Evolutionary conservation across 2,329 filamentous ascomycete genomes (phyloP).

Genomic region (Trichoderma harzianum): DNA sequence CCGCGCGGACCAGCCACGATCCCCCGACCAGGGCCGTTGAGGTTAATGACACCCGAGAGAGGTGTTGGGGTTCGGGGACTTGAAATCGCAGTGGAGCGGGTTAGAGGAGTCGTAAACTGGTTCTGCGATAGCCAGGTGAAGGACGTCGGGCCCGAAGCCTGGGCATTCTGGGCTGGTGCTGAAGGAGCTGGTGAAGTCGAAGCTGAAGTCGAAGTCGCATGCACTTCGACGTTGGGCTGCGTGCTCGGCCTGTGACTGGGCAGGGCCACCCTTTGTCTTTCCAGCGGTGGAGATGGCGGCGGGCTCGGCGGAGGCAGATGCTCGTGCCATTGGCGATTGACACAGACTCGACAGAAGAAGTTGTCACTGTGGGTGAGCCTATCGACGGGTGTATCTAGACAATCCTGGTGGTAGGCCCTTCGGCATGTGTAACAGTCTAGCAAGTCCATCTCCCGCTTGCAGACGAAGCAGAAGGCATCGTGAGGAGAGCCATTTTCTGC

Average conservation of each 20-base stretch:
- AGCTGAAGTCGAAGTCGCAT: neutral
- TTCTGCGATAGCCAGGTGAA: slow-evolving; percentile 12
- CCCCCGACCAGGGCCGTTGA: neutral
- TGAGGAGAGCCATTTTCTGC: slow-evolving; percentile 10
- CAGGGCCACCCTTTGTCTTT: slow-evolving; percentile 6
- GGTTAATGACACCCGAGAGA: neutral
- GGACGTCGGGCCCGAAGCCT: neutral
- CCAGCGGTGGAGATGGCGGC: slow-evolving; percentile 9
- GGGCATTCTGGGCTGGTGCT: neutral
- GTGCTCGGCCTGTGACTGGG: slow-evolving; percentile 7
- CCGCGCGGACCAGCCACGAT: neutral
- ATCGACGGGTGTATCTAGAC: neutral
- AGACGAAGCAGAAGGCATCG: neutral
- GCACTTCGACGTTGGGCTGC: neutral
- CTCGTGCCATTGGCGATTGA: slow-evolving; percentile 14
- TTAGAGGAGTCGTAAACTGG: neutral
- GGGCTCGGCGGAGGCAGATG: slow-evolving; percentile 11
- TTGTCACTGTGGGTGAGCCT: neutral
- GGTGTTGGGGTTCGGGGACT: neutral
- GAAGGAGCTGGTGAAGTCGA: neutral
- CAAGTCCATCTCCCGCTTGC: neutral
- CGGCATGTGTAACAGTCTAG: slow-evolving; percentile 12
- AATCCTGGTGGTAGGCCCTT: slow-evolving; percentile 9
- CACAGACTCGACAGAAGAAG: slow-evolving; percentile 8
- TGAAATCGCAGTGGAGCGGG: neutral